Evolutionary conservation across 176 grass and related monocot species (phyloP).

Genomic region (Raddia guianensis): DNA sequence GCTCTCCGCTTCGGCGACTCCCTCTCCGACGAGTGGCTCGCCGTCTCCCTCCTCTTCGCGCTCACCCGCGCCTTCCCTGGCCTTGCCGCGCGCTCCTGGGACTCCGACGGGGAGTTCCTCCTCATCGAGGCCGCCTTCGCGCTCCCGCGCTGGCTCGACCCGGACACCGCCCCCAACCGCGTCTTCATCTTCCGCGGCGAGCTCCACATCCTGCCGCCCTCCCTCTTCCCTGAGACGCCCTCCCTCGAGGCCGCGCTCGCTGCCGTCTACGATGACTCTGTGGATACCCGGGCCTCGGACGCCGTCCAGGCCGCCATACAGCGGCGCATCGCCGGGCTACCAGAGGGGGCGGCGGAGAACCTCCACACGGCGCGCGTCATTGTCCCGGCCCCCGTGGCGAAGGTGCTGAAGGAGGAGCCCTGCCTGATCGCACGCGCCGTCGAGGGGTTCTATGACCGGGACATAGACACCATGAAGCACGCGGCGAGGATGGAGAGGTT

Average conservation of each 20-base stretch:
- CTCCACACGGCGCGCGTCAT: constrained; percentile 62
- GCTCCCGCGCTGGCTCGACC: constrained; percentile 82
- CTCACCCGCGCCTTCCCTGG: constrained; percentile 54
- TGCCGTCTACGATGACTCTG: constrained; percentile 43
- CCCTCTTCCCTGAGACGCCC: constrained; percentile 51
- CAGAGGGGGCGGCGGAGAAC: constrained; percentile 68
- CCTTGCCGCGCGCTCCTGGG: constrained; percentile 61
- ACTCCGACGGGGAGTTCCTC: constrained; percentile 96
- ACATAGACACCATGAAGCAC: constrained; percentile 94
- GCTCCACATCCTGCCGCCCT: constrained; percentile 73
- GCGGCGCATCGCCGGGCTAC: constrained; percentile 66
- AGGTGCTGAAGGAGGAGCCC: constrained; percentile 88
- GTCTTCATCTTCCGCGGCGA: constrained; percentile 84
- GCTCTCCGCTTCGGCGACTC: constrained; percentile 76
- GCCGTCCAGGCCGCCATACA: constrained; percentile 62
- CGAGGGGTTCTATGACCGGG: constrained; percentile 86
- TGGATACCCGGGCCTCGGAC: constrained; percentile 69
- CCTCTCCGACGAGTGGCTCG: constrained; percentile 88
- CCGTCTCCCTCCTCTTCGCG: constrained; percentile 68
- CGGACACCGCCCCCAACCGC: constrained; percentile 69
- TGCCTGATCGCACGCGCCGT: constrained; percentile 71
- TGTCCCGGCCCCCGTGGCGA: constrained; percentile 69
- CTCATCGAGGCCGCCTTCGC: constrained; percentile 91
- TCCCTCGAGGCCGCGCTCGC: constrained; percentile 58
- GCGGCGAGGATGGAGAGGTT: constrained; percentile 87